Evolutionary conservation across 2,329 filamentous ascomycete genomes (phyloP), one percentile per base, ranked within the genome.

Genomic region (Parastagonospora nodorum): DNA sequence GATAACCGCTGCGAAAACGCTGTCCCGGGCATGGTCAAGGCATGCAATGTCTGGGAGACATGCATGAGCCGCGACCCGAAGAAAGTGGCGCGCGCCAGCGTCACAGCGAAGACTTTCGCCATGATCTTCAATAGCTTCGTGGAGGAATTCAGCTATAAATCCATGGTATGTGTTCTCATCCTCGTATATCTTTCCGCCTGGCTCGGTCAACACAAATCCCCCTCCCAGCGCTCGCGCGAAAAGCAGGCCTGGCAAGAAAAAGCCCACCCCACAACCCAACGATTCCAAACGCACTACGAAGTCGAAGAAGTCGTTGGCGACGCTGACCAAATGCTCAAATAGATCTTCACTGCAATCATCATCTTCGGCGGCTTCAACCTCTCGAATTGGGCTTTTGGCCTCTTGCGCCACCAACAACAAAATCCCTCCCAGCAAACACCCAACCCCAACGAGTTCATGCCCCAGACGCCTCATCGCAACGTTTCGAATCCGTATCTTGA

Each of bases 101-200:
- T 96, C 33, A 90, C 88, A 14, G 92, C 91, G 5, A 88, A 90
- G 67, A 94, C 92, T 24, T 89, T 97, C 68, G 93, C 93, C 1
- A 86, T 91, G 67, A 96, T 99, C 35, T 88, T 97, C 74, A 97
- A 97, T 71, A 88, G 88, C 65, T 97, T 97, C 72, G 87, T 96
- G 4, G 91, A 96, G 63, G 87, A 90, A 5, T 92, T 97, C 73
- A 91, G 88, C 57, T 88, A 90, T 74, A 97, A 97, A 74, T 84
- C 86, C 9, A 87, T 89, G 80, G 84, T 86, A 79, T 55, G 50
- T 64, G 39, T 38, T 53, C 19, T 53, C 39, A 15, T 57, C 29
- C 27, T 64, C 39, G 1, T 48, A 10, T 15, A 32, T 5, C 19
- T 40, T 1, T 14, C 30, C 2, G 31, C 24, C 2, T 33, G 31